phyloP scores from a whole-genome alignment of 257 asterid species.

The Scutellaria galericulata region DNA sequence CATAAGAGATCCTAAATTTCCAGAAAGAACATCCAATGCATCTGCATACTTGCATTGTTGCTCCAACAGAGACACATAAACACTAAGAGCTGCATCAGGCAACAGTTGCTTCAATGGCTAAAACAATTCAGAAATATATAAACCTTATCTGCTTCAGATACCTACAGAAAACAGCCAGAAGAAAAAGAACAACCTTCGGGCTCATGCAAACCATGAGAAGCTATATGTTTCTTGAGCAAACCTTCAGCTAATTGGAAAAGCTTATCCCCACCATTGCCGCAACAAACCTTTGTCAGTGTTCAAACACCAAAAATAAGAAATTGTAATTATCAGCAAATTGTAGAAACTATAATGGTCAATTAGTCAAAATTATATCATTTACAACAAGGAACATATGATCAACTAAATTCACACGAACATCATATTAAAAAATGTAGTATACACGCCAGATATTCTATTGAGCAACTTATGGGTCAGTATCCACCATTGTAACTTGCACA shows the following conservation, averaged over 20 bases:
- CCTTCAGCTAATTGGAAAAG: constrained; percentile 90
- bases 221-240: constrained; percentile 91
- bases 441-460: not conserved
- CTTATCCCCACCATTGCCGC: constrained; percentile 82
- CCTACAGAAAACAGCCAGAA: constrained; percentile 32
- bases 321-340: constrained; percentile 11
- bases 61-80: constrained; percentile 86
- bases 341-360: not conserved
- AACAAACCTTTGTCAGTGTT: constrained; percentile 63
- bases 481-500: constrained; percentile 13
- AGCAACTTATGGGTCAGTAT: constrained; percentile 5
- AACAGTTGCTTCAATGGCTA: constrained; percentile 45
- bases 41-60: constrained; percentile 80
- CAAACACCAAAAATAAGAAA: constrained; percentile 38
- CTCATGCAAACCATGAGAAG: constrained; percentile 89
- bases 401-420: constrained; percentile 26
- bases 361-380: constrained; percentile 3
- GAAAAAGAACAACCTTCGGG: constrained; percentile 74
- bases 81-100: constrained; percentile 82
- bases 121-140: constrained; percentile 26
- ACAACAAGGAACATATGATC: constrained; percentile 6
- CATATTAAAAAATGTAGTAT: constrained; percentile 5
- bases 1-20: constrained; percentile 92
- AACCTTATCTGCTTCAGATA: constrained; percentile 32
- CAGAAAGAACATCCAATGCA: constrained; percentile 85